Percentiles rank a stretch among this genome's conserved stretches.
Conservation (phyloP, 768 basidiomycete genomes). For the Boletus eberwhitei region DNA sequence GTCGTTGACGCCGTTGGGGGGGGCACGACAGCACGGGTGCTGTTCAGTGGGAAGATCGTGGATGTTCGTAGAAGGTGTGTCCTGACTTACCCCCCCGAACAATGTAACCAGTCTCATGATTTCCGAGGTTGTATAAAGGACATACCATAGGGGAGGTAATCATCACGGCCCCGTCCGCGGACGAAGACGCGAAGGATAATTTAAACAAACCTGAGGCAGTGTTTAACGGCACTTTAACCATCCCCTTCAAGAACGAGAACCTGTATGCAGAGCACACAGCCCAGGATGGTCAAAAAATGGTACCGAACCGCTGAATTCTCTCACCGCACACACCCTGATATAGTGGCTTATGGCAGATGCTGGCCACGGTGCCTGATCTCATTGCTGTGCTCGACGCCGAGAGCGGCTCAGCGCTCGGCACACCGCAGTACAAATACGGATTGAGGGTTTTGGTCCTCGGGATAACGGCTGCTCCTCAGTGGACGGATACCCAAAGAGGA, state of each 20-base stretch:
- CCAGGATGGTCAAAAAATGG: slow-evolving; percentile 26
- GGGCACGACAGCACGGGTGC: slow-evolving; percentile 31
- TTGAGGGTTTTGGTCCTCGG: slow-evolving; percentile 53
- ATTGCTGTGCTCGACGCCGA: slow-evolving; percentile 63
- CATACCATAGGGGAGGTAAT: slow-evolving; percentile 39
- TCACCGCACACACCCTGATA: slow-evolving; percentile 2
- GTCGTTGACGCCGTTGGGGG: slow-evolving; percentile 38
- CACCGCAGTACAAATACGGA: slow-evolving; percentile 60
- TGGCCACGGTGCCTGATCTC: slow-evolving; percentile 62
- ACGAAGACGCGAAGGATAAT: slow-evolving; percentile 29
- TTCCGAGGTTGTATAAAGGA: slow-evolving; percentile 33
- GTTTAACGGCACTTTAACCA: slow-evolving; percentile 35
- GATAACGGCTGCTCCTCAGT: slow-evolving; percentile 49
- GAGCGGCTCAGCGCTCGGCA: slow-evolving; percentile 58
- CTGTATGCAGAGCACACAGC: slow-evolving; percentile 44
- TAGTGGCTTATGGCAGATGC: slow-evolving; percentile 34
- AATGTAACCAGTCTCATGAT: not conserved
- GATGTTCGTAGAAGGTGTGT: slow-evolving; percentile 41
- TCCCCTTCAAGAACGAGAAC: slow-evolving; percentile 67
- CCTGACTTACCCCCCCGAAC: not conserved
- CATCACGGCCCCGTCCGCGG: slow-evolving; percentile 27
- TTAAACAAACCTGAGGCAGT: slow-evolving; percentile 14
- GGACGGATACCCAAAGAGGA: slow-evolving; percentile 49
- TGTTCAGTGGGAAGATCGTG: slow-evolving; percentile 62
- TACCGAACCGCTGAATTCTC: slow-evolving; percentile 1